Evolutionary conservation across 129 eudicot species (phyloP).

Genomic region (Rutidosis leptorrhynchoides): DNA sequence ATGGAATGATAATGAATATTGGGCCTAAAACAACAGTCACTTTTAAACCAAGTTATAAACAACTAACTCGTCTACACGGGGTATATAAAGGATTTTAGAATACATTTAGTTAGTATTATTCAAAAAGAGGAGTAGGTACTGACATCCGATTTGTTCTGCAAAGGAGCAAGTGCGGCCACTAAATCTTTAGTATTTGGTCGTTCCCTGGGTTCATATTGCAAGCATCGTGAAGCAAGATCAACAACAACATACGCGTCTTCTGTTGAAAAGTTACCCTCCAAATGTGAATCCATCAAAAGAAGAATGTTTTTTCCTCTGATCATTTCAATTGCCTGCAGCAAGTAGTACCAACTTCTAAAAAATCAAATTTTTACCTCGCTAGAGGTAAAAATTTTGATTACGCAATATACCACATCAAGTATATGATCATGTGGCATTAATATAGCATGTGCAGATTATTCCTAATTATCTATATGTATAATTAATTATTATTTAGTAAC

Average conservation of each 20-base stretch:
- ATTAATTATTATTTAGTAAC: not conserved
- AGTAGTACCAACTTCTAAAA: not conserved
- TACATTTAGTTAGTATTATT: not conserved
- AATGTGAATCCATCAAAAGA: constrained; percentile 85
- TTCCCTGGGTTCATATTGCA: constrained; percentile 92
- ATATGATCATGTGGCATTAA: too few species aligned
- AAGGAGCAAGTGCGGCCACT: constrained; percentile 60
- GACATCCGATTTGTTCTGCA: constrained; percentile 75
- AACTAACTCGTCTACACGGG: too few species aligned
- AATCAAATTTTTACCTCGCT: not conserved
- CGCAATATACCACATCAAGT: too few species aligned
- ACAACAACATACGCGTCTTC: constrained; percentile 87
- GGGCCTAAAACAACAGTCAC: too few species aligned
- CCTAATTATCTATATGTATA: too few species aligned
- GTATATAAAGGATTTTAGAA: not conserved
- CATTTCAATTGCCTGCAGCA: constrained; percentile 85
- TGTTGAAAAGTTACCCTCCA: constrained; percentile 85
- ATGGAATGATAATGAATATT: too few species aligned
- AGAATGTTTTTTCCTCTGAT: constrained; percentile 82
- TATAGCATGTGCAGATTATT: too few species aligned
- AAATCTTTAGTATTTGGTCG: constrained; percentile 84
- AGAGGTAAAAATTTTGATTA: not conserved
- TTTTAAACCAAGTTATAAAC: too few species aligned
- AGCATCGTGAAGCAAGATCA: constrained; percentile 80
- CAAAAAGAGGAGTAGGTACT: constrained; percentile 22